Evolutionary conservation across 2,329 filamentous ascomycete species (phyloP), one percentile per base, ranked within the genome.

Genomic region (Kalmusia sp.): DNA sequence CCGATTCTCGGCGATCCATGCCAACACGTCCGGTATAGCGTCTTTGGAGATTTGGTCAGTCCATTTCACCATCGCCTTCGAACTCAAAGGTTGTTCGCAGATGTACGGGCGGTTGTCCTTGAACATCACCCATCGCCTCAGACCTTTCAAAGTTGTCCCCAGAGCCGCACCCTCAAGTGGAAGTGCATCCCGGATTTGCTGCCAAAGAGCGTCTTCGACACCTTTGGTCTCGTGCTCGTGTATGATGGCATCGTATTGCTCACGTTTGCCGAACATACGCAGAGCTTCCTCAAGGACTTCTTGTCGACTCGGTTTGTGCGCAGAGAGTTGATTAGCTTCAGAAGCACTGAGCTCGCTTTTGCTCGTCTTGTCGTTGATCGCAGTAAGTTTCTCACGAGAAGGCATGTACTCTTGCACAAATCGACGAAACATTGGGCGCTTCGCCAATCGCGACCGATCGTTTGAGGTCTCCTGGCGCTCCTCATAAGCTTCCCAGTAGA

Each of bases 401-500:
- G 86, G 85, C n/a, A 89, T 71, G 57, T 84, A 92, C 4, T 87
- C 83, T 1, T 87, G 78, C 4, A 87, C 69, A 81, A 88, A 93
- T 5, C 70, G 68, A 2, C 76, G 75, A 65, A 86, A 92, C 24
- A 86, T 78, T 0, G 81, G 79, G 0, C 89, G 81, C 34, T 79
- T 76, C 0, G 59, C 68, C 73, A 86, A 78, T 2, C 86, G 81
- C 19, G 80, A 78, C 1, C 85, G 79, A 58, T 90, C 87, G 50
- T 84, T 85, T 52, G 68, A 70, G 46, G 72, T 76, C 43, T 76
- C 70, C 14, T 64, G 55, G 8, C 71, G 62, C 45, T 64, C 54
- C 49, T 66, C 53, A 17, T 72, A 68, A 1, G 76, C 66, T 1
- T 69, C 58, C 0, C 81, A 73, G 45, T 76, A 80, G 65, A 91